Percentiles rank a stretch among this genome's conserved stretches.
Evolutionary conservation across 306 rosid species (phyloP).

Genomic region (Leucaena leucocephala): DNA sequence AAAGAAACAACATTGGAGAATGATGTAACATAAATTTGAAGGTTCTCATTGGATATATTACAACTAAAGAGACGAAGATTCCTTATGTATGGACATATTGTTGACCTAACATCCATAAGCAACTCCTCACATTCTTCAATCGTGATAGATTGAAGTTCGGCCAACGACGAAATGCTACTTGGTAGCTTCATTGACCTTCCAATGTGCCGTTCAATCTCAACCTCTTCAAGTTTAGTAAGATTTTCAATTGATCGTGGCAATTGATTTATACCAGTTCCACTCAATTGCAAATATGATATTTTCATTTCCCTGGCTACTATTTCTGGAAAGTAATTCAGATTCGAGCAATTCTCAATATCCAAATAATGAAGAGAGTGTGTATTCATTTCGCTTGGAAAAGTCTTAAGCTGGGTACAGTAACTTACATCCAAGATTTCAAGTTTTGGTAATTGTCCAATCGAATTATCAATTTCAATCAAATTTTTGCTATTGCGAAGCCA

Average conservation of each 20-base stretch:
- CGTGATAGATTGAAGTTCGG: no score
- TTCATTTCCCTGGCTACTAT: background rate
- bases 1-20: no score
- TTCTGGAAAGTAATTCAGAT: background rate
- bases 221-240: background rate
- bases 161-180: no score
- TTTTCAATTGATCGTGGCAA: background rate
- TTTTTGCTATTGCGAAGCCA: background rate
- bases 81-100: no score
- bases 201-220: no score
- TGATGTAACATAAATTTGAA: no score
- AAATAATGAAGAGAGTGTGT: background rate
- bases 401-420: background rate
- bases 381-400: background rate
- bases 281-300: fast-evolving
- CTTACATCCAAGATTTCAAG: background rate
- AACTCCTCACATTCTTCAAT: no score
- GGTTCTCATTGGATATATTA: no score
- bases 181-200: no score
- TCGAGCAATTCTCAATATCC: fast-evolving
- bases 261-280: background rate
- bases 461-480: slow-evolving; percentile 2
- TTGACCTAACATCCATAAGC: no score
- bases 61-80: no score
- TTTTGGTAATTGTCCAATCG: background rate